Conservation (phyloP, 805 yeast species). For the Candida montana region DNA sequence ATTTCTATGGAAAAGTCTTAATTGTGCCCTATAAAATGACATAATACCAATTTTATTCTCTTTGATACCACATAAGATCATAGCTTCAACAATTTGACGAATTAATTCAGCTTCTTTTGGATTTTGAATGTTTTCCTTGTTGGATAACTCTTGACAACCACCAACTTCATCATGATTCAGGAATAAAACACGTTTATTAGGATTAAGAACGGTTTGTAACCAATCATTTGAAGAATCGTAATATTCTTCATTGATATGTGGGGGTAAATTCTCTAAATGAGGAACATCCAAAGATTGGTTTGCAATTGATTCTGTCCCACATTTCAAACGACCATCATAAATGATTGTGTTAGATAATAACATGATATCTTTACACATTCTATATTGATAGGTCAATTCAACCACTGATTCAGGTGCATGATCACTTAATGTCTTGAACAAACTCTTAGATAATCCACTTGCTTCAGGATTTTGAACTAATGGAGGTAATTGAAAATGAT, state of each 20-base stretch:
- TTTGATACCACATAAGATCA: conserved; percentile 54
- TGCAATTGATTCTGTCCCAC: conserved; percentile 67
- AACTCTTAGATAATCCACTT: conserved; percentile 56
- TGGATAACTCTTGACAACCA: conserved; percentile 43
- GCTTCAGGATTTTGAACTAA: conserved; percentile 70
- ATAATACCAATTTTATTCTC: conserved; percentile 72
- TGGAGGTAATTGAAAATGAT: conserved; percentile 91
- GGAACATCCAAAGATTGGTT: conserved; percentile 51
- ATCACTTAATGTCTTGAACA: conserved; percentile 72
- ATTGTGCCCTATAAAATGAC: conserved; percentile 83
- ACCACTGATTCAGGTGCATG: conserved; percentile 69
- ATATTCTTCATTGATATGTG: conserved; percentile 3
- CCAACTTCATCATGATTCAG: conserved; percentile 70
- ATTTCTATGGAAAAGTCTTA: conserved; percentile 38
- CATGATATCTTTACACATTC: conserved; percentile 93
- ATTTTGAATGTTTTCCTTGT: conserved; percentile 70
- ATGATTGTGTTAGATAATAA: conserved; percentile 71
- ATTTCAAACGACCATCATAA: conserved; percentile 67
- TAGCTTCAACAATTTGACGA: conserved; percentile 52
- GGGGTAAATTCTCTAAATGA: conserved; percentile 12
- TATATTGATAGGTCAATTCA: conserved; percentile 75
- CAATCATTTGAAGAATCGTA: conserved; percentile 32
- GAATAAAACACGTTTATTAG: conserved; percentile 61
- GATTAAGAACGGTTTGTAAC: conserved; percentile 53
- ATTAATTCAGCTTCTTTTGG: conserved; percentile 65